Percentiles rank a stretch among this genome's conserved stretches.
These are phyloP conservation scores for Mortierella sp. DNA, from an alignment of 371 early-diverging fungal species.

Conservation along the genomic window DNA sequence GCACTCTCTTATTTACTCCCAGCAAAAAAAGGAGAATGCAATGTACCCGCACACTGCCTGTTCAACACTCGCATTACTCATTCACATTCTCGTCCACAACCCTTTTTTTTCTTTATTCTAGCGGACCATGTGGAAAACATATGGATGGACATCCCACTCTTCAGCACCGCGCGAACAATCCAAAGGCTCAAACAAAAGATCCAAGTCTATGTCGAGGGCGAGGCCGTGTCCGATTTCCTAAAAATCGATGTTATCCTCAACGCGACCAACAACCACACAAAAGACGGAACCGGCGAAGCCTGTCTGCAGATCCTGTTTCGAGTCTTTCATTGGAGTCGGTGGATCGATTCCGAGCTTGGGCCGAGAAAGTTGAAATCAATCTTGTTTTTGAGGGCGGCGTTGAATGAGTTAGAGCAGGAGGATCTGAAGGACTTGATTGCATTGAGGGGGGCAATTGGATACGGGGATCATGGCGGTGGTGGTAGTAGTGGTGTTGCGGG, in stretches of 20 bases:
- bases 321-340: constrained; percentile 33
- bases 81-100: not conserved
- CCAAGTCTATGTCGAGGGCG: constrained; percentile 36
- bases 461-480: not conserved
- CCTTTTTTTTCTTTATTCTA: not conserved
- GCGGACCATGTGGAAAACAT: constrained; percentile 48
- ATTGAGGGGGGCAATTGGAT: constrained; percentile 18
- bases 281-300: constrained; percentile 43
- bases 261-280: constrained; percentile 46
- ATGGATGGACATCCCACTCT: constrained; percentile 48
- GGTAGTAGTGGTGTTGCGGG: not conserved
- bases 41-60: not conserved
- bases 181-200: constrained; percentile 45
- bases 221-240: constrained; percentile 24
- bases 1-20: not conserved
- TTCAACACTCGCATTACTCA: not conserved
- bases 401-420: constrained; percentile 52
- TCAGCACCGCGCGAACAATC: constrained; percentile 39
- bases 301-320: constrained; percentile 48
- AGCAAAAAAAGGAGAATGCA: not conserved
- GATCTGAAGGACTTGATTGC: constrained; percentile 41
- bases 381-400: constrained; percentile 33
- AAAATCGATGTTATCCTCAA: constrained; percentile 52
- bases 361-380: constrained; percentile 34
- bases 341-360: constrained; percentile 28